Base-by-base conservation (phyloP, 2,329 filamentous ascomycete genomes). In the Microthyrium microscopicum region DNA sequence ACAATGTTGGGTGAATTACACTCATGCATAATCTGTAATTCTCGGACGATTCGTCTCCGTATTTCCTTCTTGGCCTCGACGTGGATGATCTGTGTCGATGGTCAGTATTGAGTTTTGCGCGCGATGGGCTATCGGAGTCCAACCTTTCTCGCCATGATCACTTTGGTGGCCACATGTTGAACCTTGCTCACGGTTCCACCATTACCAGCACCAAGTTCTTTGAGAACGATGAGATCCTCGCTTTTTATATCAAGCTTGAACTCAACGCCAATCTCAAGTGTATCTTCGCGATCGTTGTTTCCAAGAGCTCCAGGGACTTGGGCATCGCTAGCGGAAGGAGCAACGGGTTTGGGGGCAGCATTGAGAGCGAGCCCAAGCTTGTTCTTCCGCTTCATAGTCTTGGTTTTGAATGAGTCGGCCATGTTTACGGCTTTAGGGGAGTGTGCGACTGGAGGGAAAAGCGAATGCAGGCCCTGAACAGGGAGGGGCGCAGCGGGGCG, bases 161-260 rank as follows among this genome's bases (percentile, higher is more conserved):
- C 91, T 52, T 91, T 91, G 22, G 85, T 94, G 22, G 82, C 84
- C 41, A 84, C 73, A 62, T 98, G 87, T 62, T 78, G 80, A 50
- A 98, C 89, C 59, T 98, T 98, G 64, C 85, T 95, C 48, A 98
- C 89, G 15, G 89, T 95, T 37, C 89, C 89, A 49, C 89, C 89
- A 62, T 98, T 98, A 40, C 89, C 89, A 32, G 83, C 82, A 30
- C 89, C 89, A 21, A 98, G 68, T 56, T 98, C 89, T 61, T 92
- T 93, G 46, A 98, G 61, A 22, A 93, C 77, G 45, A 94, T 77
- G 33, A 98, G 60, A 54, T 98, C 89, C 48, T 95, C 87, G 35
- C 82, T 85, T 47, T 79, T 74, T 47, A 95, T 63, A 52, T 98
- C 84, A 31, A 95, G 63, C 52, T 87, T 85, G 64, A 95, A 95